Conservation (phyloP, 2,329 filamentous ascomycete genomes). For the Colletotrichum godetiae region DNA sequence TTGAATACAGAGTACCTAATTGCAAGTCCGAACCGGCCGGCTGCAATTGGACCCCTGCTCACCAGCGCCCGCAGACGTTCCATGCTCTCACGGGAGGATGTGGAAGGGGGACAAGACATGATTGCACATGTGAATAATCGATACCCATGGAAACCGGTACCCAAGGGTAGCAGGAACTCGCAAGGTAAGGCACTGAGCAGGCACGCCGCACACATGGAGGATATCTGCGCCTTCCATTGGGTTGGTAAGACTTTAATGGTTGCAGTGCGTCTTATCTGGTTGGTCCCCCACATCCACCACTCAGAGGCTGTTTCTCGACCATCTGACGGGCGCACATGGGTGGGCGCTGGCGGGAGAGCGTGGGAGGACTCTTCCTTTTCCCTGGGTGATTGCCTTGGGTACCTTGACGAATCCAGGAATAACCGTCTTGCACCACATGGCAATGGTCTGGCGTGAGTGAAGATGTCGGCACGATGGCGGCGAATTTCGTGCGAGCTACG, state of each 20-base stretch:
- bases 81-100: not conserved
- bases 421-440: not conserved
- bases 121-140: not conserved
- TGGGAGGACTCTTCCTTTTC: not conserved
- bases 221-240: not conserved
- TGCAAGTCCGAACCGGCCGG: not conserved
- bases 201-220: no score
- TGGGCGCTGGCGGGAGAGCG: conserved; percentile 5
- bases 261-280: conserved; percentile 20
- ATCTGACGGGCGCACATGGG: conserved; percentile 22
- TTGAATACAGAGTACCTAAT: no score
- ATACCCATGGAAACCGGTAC: not conserved
- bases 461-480: not conserved
- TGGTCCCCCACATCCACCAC: conserved; percentile 28
- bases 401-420: not conserved
- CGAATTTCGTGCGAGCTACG: not conserved
- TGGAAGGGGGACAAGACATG: not conserved
- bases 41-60: not conserved
- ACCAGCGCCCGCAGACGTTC: not conserved
- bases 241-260: not conserved
- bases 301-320: conserved; percentile 10
- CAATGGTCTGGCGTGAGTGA: not conserved
- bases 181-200: not conserved
- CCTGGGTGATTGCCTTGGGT: not conserved
- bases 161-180: not conserved